Conservation (phyloP, 129 eudicot species). For the Chrysanthemum seticuspe region DNA sequence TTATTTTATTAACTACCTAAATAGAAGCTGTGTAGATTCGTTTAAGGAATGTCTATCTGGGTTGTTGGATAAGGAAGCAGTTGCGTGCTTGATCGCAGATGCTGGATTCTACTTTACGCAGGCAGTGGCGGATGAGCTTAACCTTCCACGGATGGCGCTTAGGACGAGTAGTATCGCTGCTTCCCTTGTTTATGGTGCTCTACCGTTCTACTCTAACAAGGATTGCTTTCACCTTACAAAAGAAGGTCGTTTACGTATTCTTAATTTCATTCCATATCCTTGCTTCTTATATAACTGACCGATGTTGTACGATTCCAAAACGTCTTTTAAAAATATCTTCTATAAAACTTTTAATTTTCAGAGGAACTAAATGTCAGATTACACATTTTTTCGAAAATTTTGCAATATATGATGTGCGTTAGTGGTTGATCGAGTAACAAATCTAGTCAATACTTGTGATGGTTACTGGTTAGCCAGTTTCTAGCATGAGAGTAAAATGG, state of each 20-base stretch:
- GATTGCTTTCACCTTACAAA: slow-evolving; percentile 32
- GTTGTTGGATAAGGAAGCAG: slow-evolving; percentile 27
- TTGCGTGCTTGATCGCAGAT: slow-evolving; percentile 59
- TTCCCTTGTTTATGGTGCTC: slow-evolving; percentile 22
- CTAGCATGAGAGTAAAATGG: no score
- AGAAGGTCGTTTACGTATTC: slow-evolving; percentile 13
- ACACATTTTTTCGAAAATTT: no score
- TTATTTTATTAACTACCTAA: slow-evolving; percentile 22
- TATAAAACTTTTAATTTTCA: no score
- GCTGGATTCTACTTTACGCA: slow-evolving; percentile 38
- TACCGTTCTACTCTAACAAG: slow-evolving; percentile 21
- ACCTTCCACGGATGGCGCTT: slow-evolving; percentile 45
- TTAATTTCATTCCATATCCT: neutral
- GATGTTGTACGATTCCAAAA: neutral
- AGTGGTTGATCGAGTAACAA: no score
- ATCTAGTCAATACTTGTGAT: no score
- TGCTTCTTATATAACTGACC: neutral
- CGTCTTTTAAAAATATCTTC: neutral
- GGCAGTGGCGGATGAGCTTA: slow-evolving; percentile 38
- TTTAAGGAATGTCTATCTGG: slow-evolving; percentile 33
- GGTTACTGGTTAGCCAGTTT: no score
- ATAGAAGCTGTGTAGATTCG: slow-evolving; percentile 37
- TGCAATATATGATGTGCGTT: no score
- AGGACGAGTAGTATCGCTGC: slow-evolving; percentile 34
- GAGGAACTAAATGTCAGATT: no score